Conservation (phyloP, 164 flowering plant species). For the Nymphaea colorata region DNA sequence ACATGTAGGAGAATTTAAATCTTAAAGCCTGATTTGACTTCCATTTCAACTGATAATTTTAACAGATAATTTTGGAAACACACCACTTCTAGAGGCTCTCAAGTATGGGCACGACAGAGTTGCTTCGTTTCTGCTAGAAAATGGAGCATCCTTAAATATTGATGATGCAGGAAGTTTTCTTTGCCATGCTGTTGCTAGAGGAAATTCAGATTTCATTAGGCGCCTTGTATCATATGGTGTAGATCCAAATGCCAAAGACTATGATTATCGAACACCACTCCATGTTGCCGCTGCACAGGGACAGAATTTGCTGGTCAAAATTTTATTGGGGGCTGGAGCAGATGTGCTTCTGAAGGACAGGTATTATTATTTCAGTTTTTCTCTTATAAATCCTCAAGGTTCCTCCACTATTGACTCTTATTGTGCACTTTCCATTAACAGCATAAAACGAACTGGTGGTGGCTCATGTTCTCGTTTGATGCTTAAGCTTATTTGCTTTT, state of each 20-base stretch:
- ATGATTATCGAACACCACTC: constrained; percentile 49
- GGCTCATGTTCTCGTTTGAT: neutral
- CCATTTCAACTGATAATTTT: neutral
- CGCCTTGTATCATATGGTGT: constrained; percentile 36
- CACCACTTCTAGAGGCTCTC: constrained; percentile 57
- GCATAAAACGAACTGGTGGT: neutral
- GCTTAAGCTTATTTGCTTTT: neutral
- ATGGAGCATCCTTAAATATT: constrained; percentile 31
- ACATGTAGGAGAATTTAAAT: too few species aligned
- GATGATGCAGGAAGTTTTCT: constrained; percentile 43
- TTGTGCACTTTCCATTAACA: neutral
- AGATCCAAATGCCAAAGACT: constrained; percentile 45
- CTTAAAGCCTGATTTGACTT: neutral
- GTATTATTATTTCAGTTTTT: constrained; percentile 9
- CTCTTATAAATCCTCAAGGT: neutral
- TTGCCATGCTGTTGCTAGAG: constrained; percentile 29
- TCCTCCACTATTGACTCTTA: neutral
- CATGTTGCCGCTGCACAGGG: constrained; percentile 59
- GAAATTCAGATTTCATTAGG: constrained; percentile 29
- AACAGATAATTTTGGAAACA: constrained; percentile 42
- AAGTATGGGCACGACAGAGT: constrained; percentile 45
- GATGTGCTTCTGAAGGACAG: constrained; percentile 42
- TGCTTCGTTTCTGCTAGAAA: constrained; percentile 26
- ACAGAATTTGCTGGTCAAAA: constrained; percentile 22
- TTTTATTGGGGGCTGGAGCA: constrained; percentile 43